phyloP scores from a whole-genome alignment of 1,139 yeast species.

The Wickerhamiella pararugosa region DNA sequence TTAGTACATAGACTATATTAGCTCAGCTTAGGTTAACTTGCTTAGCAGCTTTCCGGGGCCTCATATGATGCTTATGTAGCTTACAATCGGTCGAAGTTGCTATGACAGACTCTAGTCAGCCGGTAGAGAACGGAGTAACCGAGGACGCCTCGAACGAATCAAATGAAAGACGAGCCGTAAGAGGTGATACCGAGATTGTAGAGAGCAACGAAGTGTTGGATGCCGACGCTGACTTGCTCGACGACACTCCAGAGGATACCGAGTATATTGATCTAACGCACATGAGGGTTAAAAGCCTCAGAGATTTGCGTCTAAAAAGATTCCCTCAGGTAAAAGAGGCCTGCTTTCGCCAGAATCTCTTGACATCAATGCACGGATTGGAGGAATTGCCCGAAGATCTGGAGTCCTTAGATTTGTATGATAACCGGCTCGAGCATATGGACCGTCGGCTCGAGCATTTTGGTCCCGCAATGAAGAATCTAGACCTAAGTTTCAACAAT shows the following conservation, averaged over 20 bases:
- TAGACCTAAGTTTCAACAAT: slow-evolving; percentile 85
- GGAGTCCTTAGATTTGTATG: slow-evolving; percentile 79
- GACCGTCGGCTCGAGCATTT: slow-evolving; percentile 44
- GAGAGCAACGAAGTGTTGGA: slow-evolving; percentile 13
- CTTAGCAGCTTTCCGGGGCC: too few relatives aligned
- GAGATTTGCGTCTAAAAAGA: slow-evolving; percentile 45
- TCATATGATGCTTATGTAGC: too few relatives aligned
- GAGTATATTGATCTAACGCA: slow-evolving; percentile 67
- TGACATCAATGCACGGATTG: slow-evolving; percentile 57
- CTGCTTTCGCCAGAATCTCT: slow-evolving; percentile 72
- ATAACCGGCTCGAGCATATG: slow-evolving; percentile 79
- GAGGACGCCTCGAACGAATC: background rate
- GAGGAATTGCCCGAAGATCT: slow-evolving; percentile 45
- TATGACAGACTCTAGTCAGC: too few relatives aligned
- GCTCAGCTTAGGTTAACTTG: too few relatives aligned
- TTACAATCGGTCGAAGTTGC: too few relatives aligned
- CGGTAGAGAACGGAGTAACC: background rate
- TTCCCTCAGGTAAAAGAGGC: slow-evolving; percentile 44
- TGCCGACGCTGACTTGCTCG: slow-evolving; percentile 39
- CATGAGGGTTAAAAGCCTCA: slow-evolving; percentile 53
- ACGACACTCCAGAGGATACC: slow-evolving; percentile 44
- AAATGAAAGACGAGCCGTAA: background rate
- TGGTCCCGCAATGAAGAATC: slow-evolving; percentile 33
- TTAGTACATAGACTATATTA: slow-evolving; percentile 6
- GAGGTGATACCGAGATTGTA: slow-evolving; percentile 6